Evolutionary conservation across 208 protist genomes (phyloP), one percentile per base, ranked within the genome.

Genomic region (Wallacemonas collosoma): DNA sequence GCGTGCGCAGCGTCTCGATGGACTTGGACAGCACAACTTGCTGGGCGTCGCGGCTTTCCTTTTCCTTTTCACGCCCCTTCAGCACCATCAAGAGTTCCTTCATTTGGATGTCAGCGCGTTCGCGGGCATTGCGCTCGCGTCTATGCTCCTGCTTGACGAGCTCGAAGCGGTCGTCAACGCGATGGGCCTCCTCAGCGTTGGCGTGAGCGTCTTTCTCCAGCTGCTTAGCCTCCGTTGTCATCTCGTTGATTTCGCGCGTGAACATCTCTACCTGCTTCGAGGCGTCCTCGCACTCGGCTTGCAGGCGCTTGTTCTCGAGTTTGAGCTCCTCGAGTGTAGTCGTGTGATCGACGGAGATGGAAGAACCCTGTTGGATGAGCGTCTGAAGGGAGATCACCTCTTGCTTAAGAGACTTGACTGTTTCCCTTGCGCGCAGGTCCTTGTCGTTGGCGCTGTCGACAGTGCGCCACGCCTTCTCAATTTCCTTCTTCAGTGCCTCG

Each of bases 381-480:
- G 88, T 71, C 60, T 93, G 94, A 47, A 99, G 84, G 11, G 98
- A 90, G 36, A 85, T 72, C 17, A 99, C 97, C 76, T 99, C 98
- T 43, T 90, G 62, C 74, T 98, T 97, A 11, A 99, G 86, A 41
- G 95, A 86, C 70, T 98, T 85, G 63, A 99, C 98, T 39, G 97
- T 99, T 67, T 99, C 95, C 48, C 95, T 97, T 8, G 98, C 96
- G 9, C 94, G 86, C 43, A 83, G 85, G 81, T 99, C 98, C 79
- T 99, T 99, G 71, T 99, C 96, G 72, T 98, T 97, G 1, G 97
- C 95, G 48, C 93, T 86, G 72, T 99, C 97, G 3, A 99, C 98
- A 77, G 98, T 98, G 50, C 97, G 94, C 97, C 98, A 99, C 11
- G 98, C 98, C 80, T 99, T 97, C 48, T 99, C 97, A 47, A 99